Evolutionary conservation across 2,329 filamentous ascomycete species (phyloP).

Genomic region (Phyllosticta citrichinensis): DNA sequence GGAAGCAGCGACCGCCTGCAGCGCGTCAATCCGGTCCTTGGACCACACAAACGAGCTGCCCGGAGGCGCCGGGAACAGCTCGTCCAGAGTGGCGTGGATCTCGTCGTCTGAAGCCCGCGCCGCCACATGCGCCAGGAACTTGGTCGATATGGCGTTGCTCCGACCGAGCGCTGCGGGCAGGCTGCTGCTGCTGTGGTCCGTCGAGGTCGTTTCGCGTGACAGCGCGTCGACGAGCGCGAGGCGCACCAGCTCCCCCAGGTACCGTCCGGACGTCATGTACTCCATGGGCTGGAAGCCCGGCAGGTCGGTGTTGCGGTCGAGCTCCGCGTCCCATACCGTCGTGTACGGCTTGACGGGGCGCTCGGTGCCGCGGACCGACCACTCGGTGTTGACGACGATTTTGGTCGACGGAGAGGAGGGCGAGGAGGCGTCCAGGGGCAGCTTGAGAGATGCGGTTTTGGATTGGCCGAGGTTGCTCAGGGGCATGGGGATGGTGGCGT

Average conservation of each 20-base stretch:
- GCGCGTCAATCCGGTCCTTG: conserved; percentile 44
- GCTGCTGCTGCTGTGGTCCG: background rate
- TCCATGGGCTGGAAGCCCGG: conserved; percentile 76
- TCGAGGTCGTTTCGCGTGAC: conserved; percentile 38
- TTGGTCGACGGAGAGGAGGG: conserved; percentile 38
- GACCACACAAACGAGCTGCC: conserved; percentile 51
- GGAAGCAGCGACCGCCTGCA: conserved; percentile 58
- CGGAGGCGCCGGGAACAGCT: conserved; percentile 32
- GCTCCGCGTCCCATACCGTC: conserved; percentile 58
- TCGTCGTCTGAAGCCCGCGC: conserved; percentile 28
- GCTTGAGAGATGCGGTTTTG: conserved; percentile 45
- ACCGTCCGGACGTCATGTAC: conserved; percentile 73
- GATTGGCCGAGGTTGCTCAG: conserved; percentile 51
- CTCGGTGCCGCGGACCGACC: conserved; percentile 70
- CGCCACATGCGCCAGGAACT: conserved; percentile 61
- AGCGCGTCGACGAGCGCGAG: conserved; percentile 57
- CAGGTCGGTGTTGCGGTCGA: conserved; percentile 57
- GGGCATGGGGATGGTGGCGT: conserved; percentile 67
- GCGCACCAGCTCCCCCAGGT: conserved; percentile 66
- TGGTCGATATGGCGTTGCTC: conserved; percentile 57
- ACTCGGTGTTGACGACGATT: conserved; percentile 74
- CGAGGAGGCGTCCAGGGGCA: conserved; percentile 20
- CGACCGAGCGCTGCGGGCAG: conserved; percentile 48
- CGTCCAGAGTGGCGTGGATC: background rate
- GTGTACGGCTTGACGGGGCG: conserved; percentile 49